phyloP scores from a whole-genome alignment of 129 eudicot species.

The Oenanthe sinensis region DNA sequence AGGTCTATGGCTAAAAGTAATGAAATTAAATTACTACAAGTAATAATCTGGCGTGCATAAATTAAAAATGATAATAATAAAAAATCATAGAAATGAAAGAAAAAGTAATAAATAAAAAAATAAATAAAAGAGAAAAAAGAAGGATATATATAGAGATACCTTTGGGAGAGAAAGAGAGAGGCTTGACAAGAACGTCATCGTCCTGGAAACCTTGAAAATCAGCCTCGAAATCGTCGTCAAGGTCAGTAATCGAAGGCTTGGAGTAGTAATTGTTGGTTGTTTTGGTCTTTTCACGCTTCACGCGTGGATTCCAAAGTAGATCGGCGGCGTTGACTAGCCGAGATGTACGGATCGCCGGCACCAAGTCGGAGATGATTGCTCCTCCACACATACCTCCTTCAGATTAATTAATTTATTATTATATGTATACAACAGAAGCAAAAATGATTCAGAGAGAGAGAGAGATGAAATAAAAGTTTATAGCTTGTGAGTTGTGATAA shows the following conservation, averaged over 20 bases:
- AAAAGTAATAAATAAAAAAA: not conserved
- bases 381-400: conserved; percentile 74
- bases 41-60: not conserved
- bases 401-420: not conserved
- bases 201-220: conserved; percentile 71
- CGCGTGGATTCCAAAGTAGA: conserved; percentile 41
- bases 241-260: conserved; percentile 37
- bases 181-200: conserved; percentile 31
- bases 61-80: not conserved
- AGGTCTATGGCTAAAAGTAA: not conserved
- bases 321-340: conserved; percentile 62
- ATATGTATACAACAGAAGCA: not conserved
- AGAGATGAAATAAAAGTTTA: not conserved
- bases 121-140: too few relatives aligned
- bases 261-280: conserved; percentile 33
- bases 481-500: not conserved
- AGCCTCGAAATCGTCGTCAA: conserved; percentile 67
- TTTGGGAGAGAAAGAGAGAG: conserved; percentile 45
- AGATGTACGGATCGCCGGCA: conserved; percentile 36
- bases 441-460: not conserved
- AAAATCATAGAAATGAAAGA: not conserved
- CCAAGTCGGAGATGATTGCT: conserved; percentile 65
- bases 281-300: conserved; percentile 16
- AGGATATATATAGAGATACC: not conserved
- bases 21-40: not conserved